Evolutionary conservation across 1,284 basidiomycete genomes (phyloP).

Genomic region (Trichosporon ovoides): DNA sequence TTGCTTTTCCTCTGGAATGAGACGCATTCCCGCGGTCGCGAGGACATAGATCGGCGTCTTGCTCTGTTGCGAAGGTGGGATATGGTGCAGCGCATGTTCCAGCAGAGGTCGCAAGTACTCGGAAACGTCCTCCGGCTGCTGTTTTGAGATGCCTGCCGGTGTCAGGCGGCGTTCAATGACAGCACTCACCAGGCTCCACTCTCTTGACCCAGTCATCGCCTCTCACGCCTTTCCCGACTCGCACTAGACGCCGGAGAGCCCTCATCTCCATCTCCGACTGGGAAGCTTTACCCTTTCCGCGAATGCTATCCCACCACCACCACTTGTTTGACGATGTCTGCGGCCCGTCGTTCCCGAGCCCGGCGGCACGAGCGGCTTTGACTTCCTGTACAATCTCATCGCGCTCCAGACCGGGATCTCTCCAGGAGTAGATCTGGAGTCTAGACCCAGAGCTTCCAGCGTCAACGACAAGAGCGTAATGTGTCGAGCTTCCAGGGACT

Average conservation of each 20-base stretch:
- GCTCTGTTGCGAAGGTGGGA: constrained; percentile 75
- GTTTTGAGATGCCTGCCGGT: constrained; percentile 78
- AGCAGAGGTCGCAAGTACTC: constrained; percentile 77
- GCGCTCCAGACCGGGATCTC: constrained; percentile 61
- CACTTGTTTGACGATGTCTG: constrained; percentile 11
- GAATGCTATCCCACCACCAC: constrained; percentile 40
- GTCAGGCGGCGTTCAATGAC: not conserved
- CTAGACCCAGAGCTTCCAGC: constrained; percentile 95
- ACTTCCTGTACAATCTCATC: constrained; percentile 57
- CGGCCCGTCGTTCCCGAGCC: not conserved
- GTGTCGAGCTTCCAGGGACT: constrained; percentile 55
- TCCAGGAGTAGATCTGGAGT: constrained; percentile 96
- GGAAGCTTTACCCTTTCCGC: constrained; percentile 38
- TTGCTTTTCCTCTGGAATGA: constrained; percentile 67
- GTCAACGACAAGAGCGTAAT: constrained; percentile 94
- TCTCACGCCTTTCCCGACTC: constrained; percentile 85
- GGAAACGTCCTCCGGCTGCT: constrained; percentile 62
- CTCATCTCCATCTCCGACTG: constrained; percentile 37
- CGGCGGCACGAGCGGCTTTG: constrained; percentile 72
- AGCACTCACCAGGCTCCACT: constrained; percentile 78
- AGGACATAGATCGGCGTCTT: constrained; percentile 89
- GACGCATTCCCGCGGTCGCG: constrained; percentile 95
- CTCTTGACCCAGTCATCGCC: constrained; percentile 82
- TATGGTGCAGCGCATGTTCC: constrained; percentile 70
- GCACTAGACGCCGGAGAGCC: constrained; percentile 58